phyloP scores from a whole-genome alignment of 371 early-diverging fungal species.

The Mucor saturninus region DNA sequence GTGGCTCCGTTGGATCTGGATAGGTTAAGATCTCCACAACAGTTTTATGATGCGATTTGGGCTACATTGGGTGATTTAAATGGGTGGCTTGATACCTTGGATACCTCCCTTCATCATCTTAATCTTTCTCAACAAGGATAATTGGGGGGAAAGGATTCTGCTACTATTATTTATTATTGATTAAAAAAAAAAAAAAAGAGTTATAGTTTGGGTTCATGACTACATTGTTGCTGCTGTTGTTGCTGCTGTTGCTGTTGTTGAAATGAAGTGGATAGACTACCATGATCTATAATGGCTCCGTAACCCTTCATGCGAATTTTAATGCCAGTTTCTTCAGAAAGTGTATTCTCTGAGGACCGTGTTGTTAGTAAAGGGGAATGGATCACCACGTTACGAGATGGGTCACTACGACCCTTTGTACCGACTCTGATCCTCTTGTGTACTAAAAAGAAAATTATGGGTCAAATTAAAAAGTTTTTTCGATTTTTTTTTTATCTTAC shows the following conservation, averaged over 20 bases:
- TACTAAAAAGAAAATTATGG: constrained; percentile 3
- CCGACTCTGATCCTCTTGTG: constrained; percentile 16
- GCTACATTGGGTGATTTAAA: constrained; percentile 32
- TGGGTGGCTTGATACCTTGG: constrained; percentile 39
- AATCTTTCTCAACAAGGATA: background rate
- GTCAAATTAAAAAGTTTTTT: background rate
- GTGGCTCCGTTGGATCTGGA: constrained; percentile 33
- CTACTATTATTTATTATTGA: background rate
- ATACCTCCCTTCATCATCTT: constrained; percentile 6
- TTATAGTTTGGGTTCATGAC: constrained; percentile 1
- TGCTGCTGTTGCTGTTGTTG: constrained; percentile 9
- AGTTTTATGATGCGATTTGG: constrained; percentile 37
- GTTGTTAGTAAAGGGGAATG: constrained; percentile 1
- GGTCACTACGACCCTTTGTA: no score
- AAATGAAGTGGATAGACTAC: constrained; percentile 6
- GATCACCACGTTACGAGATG: background rate
- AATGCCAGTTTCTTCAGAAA: constrained; percentile 16
- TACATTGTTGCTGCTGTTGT: background rate
- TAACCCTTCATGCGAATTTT: constrained; percentile 23
- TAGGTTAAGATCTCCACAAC: constrained; percentile 28
- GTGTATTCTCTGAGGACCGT: background rate
- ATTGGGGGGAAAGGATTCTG: background rate
- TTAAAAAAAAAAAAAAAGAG: background rate
- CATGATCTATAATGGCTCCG: constrained; percentile 21
- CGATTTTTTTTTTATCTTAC: constrained; percentile 20